Base-by-base conservation (phyloP, 75 land plant genomes). In the Sequoiadendron giganteum region DNA sequence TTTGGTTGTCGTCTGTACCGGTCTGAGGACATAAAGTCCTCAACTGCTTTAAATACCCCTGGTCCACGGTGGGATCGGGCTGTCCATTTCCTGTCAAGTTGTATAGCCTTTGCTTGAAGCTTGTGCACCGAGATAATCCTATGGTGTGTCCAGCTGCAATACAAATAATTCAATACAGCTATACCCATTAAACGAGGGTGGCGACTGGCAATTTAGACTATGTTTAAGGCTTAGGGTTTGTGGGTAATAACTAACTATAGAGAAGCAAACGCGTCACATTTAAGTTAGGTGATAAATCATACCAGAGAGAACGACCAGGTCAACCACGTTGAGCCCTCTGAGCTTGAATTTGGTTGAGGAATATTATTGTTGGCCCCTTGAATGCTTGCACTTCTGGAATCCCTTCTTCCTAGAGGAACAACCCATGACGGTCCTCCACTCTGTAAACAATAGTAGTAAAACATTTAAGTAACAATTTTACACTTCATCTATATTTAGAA, bases 81-180 rank as follows among this genome's bases (percentile, higher is more conserved):
- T 83, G 40, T 14, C 92, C 92, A 36, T 92, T 96, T 84, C 93
- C 97, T 15, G 93, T 68, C 13, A 92, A 90, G 94, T 97, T 93
- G 95, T 95, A 96, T 1, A 95, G 90, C 86, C 95, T 87, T 52
- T 91, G 91, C 90, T 91, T 88, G 93, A 94, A 92, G 89, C 92
- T 93, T n/a, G 91, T 90, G 92, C 98, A 96, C 14, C 92, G 84
- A 1, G 97, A 45, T 40, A 89, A 75, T 10, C 98, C 98, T 6
- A 96, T 94, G 18, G 98, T 94, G 89, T 96, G 98, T n/a, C 93
- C 92, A 19, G 95, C 98, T 96, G 94, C 52, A 75, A 34, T 75
- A 32, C 16, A 13, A 14, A 52, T 3, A 52, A 52, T 52, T 52
- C 16, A 14, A 52, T 52, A 45, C 48, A 45, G 5, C 0, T 45